These are phyloP conservation scores for Linnemannia elongata DNA, from an alignment of 192 early-diverging fungal genomes.

Conservation along the genomic window DNA sequence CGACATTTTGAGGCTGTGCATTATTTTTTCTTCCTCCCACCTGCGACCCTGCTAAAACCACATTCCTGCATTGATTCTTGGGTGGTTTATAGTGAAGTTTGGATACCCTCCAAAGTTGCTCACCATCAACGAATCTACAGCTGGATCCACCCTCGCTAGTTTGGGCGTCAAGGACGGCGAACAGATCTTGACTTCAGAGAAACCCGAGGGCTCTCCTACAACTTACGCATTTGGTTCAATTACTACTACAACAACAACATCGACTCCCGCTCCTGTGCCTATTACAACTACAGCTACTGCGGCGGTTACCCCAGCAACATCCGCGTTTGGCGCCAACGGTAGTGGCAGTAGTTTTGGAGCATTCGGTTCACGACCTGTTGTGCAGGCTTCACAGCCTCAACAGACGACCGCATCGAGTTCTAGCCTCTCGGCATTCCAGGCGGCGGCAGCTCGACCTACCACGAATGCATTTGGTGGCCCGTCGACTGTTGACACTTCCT, in stretches of 20 bases:
- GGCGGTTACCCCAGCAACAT: neutral
- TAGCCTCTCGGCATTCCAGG: conserved; percentile 26
- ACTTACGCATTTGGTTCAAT: conserved; percentile 8
- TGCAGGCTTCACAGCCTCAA: neutral
- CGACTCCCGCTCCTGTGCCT: neutral
- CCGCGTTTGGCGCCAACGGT: neutral
- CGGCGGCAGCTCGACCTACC: neutral
- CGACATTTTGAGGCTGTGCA: neutral
- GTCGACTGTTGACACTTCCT: conserved; percentile 14
- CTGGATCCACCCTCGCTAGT: conserved; percentile 17
- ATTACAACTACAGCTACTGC: neutral
- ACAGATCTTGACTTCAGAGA: conserved; percentile 45
- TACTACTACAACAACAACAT: neutral
- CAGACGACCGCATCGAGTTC: neutral
- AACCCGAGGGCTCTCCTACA: conserved; percentile 6
- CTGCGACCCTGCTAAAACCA: neutral
- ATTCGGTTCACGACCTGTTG: conserved; percentile 27
- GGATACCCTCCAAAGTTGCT: conserved; percentile 51
- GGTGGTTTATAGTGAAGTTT: conserved; percentile 41
- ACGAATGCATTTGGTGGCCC: conserved; percentile 22
- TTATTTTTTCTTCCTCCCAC: neutral
- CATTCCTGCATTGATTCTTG: neutral
- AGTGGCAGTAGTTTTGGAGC: neutral
- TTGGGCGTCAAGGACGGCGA: conserved; percentile 54
- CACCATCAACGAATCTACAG: conserved; percentile 16